Evolutionary conservation across 2,329 filamentous ascomycete species (phyloP).

Genomic region (Stylonectria norvegica): DNA sequence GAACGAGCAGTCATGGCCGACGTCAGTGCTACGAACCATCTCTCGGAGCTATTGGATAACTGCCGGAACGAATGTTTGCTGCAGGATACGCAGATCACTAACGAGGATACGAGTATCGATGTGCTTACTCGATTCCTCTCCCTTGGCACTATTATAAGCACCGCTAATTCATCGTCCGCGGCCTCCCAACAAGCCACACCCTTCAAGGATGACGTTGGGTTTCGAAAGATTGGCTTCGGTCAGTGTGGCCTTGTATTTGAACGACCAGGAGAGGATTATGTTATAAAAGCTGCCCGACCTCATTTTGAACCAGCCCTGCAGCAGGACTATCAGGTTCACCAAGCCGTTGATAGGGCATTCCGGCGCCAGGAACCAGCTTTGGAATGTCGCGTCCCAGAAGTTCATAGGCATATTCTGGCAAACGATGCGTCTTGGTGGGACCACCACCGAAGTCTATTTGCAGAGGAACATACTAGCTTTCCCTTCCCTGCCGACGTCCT

Average conservation of each 20-base stretch:
- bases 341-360: constrained; percentile 15
- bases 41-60: too few relatives aligned
- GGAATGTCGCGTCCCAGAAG: constrained; percentile 2
- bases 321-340: constrained; percentile 19
- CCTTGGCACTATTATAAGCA: too few relatives aligned
- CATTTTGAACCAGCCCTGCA: constrained; percentile 18
- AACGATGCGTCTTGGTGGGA: constrained; percentile 1
- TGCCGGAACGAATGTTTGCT: too few relatives aligned
- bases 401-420: background rate
- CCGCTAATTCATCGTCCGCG: too few relatives aligned
- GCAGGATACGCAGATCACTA: too few relatives aligned
- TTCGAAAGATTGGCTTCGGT: constrained; percentile 25
- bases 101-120: too few relatives aligned
- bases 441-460: background rate
- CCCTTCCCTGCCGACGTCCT: constrained; percentile 19
- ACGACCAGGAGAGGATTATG: constrained; percentile 11
- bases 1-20: too few relatives aligned
- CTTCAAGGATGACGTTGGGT: too few relatives aligned
- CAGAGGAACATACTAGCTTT: constrained; percentile 4
- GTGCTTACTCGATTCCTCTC: too few relatives aligned
- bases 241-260: constrained; percentile 27
- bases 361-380: background rate
- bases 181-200: too few relatives aligned
- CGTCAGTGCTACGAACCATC: too few relatives aligned
- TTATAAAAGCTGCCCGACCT: constrained; percentile 21